phyloP scores from a whole-genome alignment of 306 rosid species.

The Cucurbita ficifolia region DNA sequence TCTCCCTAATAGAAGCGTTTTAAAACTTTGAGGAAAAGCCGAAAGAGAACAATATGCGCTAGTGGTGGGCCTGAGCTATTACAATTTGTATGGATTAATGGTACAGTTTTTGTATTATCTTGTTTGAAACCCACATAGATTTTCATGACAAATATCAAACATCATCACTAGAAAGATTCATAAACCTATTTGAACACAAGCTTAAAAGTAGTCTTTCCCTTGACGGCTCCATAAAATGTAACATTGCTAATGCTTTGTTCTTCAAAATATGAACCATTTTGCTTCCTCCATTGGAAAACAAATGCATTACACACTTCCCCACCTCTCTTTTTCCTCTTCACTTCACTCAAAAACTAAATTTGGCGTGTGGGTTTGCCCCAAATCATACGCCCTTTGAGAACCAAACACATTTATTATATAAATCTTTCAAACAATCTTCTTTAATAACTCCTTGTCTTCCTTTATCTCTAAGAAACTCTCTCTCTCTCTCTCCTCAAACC shows the following conservation, averaged over 20 bases:
- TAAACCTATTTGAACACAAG: no score
- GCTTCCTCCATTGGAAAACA: background rate
- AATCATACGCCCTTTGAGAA: background rate
- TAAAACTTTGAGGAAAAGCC: no score
- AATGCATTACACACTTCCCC: background rate
- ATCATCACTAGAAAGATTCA: no score
- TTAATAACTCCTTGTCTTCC: no score
- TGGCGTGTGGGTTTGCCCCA: background rate
- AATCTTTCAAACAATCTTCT: background rate
- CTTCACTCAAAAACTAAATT: conserved; percentile 1
- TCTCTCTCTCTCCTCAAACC: conserved; percentile 7
- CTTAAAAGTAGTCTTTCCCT: background rate
- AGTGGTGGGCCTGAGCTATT: no score
- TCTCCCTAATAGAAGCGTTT: no score
- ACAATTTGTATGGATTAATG: no score
- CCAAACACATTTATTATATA: background rate
- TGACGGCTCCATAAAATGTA: background rate
- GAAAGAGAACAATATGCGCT: no score
- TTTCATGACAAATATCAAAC: no score
- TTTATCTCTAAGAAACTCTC: conserved; percentile 32
- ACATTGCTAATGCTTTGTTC: background rate
- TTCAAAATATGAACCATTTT: background rate
- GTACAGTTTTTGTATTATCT: no score
- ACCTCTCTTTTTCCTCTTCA: background rate
- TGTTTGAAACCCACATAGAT: no score